A percentile compares a stretch with the other conserved stretches of the same genome.
phyloP scores from a whole-genome alignment of 1,284 basidiomycete genomes.

The Violaceomyces palustris region DNA sequence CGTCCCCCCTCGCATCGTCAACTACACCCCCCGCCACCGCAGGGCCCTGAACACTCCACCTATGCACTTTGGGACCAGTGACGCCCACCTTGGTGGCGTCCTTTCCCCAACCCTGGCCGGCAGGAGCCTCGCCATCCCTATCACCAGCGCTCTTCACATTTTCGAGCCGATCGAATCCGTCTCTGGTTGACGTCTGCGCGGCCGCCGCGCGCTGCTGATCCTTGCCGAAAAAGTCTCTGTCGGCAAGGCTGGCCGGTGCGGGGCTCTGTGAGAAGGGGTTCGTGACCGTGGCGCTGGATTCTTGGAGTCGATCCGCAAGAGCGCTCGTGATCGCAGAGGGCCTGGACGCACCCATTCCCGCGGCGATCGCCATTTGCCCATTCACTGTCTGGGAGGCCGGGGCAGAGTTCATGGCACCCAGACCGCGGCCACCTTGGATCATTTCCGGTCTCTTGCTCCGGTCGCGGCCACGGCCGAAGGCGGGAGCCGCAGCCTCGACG shows the following conservation, averaged over 20 bases:
- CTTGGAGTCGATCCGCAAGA: conserved; percentile 8
- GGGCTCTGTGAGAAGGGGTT: conserved; percentile 35
- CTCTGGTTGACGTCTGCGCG: conserved; percentile 9
- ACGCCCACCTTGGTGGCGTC: no score
- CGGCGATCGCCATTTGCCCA: conserved; percentile 17
- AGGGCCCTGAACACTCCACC: no score
- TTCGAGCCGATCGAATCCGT: not conserved
- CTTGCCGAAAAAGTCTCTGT: conserved; percentile 6
- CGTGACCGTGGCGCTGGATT: conserved; percentile 11
- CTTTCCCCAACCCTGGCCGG: no score
- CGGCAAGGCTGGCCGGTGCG: conserved; percentile 17
- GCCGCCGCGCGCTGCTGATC: conserved; percentile 7
- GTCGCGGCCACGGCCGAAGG: conserved; percentile 3
- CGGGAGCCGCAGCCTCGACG: conserved; percentile 5
- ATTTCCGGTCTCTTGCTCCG: conserved; percentile 6
- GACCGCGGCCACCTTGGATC: conserved; percentile 3
- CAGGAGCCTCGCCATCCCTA: no score
- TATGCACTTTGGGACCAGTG: no score
- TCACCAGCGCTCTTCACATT: no score
- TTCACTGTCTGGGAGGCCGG: conserved; percentile 24
- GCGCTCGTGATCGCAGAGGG: no score
- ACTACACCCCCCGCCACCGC: no score
- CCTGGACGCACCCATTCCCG: no score
- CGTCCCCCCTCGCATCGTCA: no score
- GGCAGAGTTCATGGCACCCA: conserved; percentile 12